These are phyloP conservation scores for Xylariales sp. DNA, from an alignment of 2,329 filamentous ascomycete genomes.

Conservation along the genomic window DNA sequence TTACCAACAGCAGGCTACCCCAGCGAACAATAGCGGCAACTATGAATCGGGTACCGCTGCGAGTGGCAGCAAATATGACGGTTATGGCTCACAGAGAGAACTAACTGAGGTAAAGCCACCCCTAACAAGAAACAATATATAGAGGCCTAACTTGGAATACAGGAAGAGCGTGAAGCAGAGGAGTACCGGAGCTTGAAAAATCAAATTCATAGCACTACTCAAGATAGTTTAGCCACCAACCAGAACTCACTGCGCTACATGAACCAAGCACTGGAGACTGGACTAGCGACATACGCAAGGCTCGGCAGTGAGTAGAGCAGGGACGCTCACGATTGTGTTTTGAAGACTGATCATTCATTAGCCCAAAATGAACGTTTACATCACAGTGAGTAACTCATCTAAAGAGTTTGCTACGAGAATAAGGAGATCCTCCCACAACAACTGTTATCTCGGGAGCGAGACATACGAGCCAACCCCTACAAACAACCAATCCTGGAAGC, in stretches of 20 bases:
- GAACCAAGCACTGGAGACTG: constrained; percentile 76
- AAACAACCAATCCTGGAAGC: background rate
- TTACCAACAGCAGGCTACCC: constrained; percentile 40
- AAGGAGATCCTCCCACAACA: background rate
- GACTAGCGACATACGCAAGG: constrained; percentile 76
- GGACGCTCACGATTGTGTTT: background rate
- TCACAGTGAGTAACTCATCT: constrained; percentile 61
- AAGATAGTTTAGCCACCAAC: constrained; percentile 74
- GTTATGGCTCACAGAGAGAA: constrained; percentile 77
- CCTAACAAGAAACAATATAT: background rate
- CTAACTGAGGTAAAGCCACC: constrained; percentile 68
- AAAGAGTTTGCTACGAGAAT: background rate
- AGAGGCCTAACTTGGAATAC: constrained; percentile 15
- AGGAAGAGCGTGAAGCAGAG: constrained; percentile 77
- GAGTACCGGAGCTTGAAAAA: constrained; percentile 56
- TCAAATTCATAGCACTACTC: constrained; percentile 80
- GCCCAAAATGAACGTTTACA: constrained; percentile 84
- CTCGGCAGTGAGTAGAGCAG: constrained; percentile 61
- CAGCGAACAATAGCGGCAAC: constrained; percentile 3
- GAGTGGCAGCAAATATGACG: constrained; percentile 55
- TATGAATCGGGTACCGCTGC: constrained; percentile 39
- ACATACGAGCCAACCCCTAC: background rate
- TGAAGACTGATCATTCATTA: constrained; percentile 23
- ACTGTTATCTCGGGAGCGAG: background rate
- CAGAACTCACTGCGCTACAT: constrained; percentile 76